phyloP scores from a whole-genome alignment of 2,329 filamentous ascomycete species.

The Metarhizium guizhouense region DNA sequence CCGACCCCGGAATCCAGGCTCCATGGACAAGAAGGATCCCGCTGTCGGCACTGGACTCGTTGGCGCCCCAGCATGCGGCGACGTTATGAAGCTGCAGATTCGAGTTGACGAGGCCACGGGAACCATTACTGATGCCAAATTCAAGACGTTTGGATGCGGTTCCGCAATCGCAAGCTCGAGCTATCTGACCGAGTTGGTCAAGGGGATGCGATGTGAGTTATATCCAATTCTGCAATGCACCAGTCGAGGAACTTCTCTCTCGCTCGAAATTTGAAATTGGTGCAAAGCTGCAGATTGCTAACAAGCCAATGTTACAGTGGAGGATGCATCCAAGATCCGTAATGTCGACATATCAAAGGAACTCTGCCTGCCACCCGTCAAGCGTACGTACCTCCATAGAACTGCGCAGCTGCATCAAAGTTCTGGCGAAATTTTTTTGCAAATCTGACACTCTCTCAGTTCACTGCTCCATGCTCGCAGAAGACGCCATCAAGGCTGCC shows the following conservation, averaged over 20 bases:
- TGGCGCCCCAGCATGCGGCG: slow-evolving; percentile 78
- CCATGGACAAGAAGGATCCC: slow-evolving; percentile 60
- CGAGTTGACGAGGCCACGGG: slow-evolving; percentile 81
- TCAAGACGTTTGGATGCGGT: slow-evolving; percentile 96
- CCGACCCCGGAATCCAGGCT: slow-evolving; percentile 45
- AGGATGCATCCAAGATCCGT: slow-evolving; percentile 84
- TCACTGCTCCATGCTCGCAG: slow-evolving; percentile 85
- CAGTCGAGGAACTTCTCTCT: neutral
- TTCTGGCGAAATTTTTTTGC: too few relatives aligned
- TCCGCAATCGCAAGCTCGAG: slow-evolving; percentile 82
- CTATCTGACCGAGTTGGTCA: slow-evolving; percentile 89
- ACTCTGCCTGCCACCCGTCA: slow-evolving; percentile 79
- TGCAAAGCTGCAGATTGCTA: neutral
- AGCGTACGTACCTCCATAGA: slow-evolving; percentile 48
- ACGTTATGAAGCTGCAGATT: slow-evolving; percentile 77
- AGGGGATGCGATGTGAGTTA: slow-evolving; percentile 63
- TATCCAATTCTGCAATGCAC: neutral
- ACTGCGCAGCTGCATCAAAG: neutral
- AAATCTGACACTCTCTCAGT: slow-evolving; percentile 43
- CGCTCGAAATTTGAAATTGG: neutral
- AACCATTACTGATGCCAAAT: slow-evolving; percentile 89
- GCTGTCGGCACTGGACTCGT: slow-evolving; percentile 90
- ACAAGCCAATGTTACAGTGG: slow-evolving; percentile 37
- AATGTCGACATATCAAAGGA: slow-evolving; percentile 99
- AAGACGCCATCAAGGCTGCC: slow-evolving; percentile 85